Conservation (phyloP, 2,329 filamentous ascomycete genomes). For the Ophiostoma sp. region DNA sequence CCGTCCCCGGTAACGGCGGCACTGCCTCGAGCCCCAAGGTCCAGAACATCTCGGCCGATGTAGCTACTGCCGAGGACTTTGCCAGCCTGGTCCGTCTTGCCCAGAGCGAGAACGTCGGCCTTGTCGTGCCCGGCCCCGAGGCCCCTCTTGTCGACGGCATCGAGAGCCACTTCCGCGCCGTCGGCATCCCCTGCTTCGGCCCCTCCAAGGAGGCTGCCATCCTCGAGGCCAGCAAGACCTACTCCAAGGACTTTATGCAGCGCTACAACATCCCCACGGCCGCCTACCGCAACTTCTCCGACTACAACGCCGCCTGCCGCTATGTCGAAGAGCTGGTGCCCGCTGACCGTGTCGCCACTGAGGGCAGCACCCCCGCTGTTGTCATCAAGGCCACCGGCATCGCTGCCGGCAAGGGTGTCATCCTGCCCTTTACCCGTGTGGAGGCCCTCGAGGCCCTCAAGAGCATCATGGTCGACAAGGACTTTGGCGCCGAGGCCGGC, state of each 20-base stretch:
- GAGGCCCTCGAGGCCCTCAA: conserved; percentile 78
- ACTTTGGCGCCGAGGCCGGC: conserved; percentile 74
- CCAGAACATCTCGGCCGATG: conserved; percentile 58
- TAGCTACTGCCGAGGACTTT: conserved; percentile 69
- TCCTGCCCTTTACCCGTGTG: conserved; percentile 74
- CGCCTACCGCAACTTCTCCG: conserved; percentile 79
- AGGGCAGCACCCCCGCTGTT: conserved; percentile 63
- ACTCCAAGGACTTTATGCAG: conserved; percentile 97
- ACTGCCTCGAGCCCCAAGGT: conserved; percentile 67
- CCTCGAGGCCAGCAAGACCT: conserved; percentile 96
- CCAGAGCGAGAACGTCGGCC: conserved; percentile 64
- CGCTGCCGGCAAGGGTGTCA: conserved; percentile 92
- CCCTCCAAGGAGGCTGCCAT: conserved; percentile 76
- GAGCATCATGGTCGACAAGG: conserved; percentile 83
- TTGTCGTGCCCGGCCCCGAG: conserved; percentile 87
- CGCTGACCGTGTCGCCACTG: conserved; percentile 14
- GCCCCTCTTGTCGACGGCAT: conserved; percentile 90
- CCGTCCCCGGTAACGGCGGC: conserved; percentile 78
- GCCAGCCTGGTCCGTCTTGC: conserved; percentile 70
- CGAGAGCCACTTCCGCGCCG: conserved; percentile 70
- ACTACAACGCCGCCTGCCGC: conserved; percentile 64
- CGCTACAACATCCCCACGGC: conserved; percentile 86
- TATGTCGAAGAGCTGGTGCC: conserved; percentile 53
- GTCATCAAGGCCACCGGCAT: conserved; percentile 90
- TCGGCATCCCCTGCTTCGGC: conserved; percentile 76